Evolutionary conservation across 345 rosid genomes (phyloP), one percentile per base, ranked within the genome.

Genomic region (Carallia brachiata): DNA sequence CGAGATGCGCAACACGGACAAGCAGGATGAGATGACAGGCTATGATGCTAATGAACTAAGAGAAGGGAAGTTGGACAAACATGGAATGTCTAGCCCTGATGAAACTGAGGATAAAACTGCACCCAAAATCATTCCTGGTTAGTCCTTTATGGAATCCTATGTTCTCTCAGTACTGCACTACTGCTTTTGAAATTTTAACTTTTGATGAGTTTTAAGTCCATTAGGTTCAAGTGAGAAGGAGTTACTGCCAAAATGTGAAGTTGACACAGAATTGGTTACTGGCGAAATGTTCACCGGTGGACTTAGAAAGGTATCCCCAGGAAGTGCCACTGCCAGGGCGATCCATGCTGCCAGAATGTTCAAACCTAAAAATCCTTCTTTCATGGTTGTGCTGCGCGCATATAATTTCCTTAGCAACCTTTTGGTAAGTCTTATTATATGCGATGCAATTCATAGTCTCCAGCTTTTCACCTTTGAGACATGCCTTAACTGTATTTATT

Each of bases 341-440:
- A 63, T 83, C 6, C 52, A 54, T 57, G 69, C 82, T 52, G 83
- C 80, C 31, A 70, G 70, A 68, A 68, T 52, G 73, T 76, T 68
- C 61, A 76, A 73, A 73, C 85, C 85, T 13, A 66, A 47, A 18
- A 81, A 74, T 54, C 84, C 85, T 27, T 75, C 74, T 44, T 83
- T 80, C 78, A 65, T 73, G 79, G 69, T 76, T 37, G 44, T 76
- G 40, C 40, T 86, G 68, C 61, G 66, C 16, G 63, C 79, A 50
- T 65, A 69, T 60, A 72, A 77, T 71, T 67, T 73, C 3, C 54
- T 36, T 6, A 70, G 61, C 5, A 58, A 61, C 47, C 27, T 70
- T 61, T 36, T 81, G 74, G 82, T 77, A 61, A 39, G 67, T 55
- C 52, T 5, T 40, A 23, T 2, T 1, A 36, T 28, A 2, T 4